A percentile compares a stretch with the other conserved stretches of the same genome.
Evolutionary conservation across 768 basidiomycete genomes (phyloP).

Genomic region (Xanthoconium stramineum): DNA sequence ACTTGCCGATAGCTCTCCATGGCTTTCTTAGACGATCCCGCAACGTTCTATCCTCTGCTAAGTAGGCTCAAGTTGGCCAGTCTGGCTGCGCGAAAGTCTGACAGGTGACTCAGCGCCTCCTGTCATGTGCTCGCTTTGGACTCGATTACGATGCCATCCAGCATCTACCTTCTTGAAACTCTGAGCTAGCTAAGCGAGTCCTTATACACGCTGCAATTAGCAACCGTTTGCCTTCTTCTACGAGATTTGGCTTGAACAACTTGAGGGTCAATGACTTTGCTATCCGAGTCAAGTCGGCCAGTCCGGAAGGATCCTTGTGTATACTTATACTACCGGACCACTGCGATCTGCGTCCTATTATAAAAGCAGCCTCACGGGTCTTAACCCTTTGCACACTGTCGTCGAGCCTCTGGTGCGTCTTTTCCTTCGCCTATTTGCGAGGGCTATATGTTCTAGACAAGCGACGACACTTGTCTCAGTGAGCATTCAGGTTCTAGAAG

Average conservation of each 20-base stretch:
- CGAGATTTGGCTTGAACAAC: conserved; percentile 68
- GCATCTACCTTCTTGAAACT: conserved; percentile 43
- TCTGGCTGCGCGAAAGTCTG: not conserved
- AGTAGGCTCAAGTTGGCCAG: conserved; percentile 40
- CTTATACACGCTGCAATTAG: conserved; percentile 44
- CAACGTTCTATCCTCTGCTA: conserved; percentile 61
- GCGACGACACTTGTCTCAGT: conserved; percentile 71
- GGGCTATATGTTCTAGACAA: conserved; percentile 71
- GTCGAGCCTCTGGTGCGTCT: conserved; percentile 16
- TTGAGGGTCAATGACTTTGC: conserved; percentile 71
- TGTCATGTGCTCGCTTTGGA: conserved; percentile 50
- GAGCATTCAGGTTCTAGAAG: not conserved
- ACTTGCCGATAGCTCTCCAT: conserved; percentile 67
- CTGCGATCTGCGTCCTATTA: conserved; percentile 57
- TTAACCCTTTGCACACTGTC: conserved; percentile 80
- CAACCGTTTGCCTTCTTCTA: conserved; percentile 59
- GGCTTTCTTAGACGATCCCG: conserved; percentile 67
- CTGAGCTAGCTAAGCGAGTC: conserved; percentile 39
- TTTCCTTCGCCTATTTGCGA: conserved; percentile 35
- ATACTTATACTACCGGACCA: conserved; percentile 50
- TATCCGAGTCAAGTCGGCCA: conserved; percentile 55
- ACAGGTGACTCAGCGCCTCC: conserved; percentile 27
- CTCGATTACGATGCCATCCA: conserved; percentile 38
- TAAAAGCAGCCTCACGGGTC: conserved; percentile 56
- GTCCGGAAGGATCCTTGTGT: conserved; percentile 57